A percentile compares a stretch with the other conserved stretches of the same genome.
Conservation (phyloP, 495 filamentous ascomycete genomes). For the Hypoxylon fragiforme region DNA sequence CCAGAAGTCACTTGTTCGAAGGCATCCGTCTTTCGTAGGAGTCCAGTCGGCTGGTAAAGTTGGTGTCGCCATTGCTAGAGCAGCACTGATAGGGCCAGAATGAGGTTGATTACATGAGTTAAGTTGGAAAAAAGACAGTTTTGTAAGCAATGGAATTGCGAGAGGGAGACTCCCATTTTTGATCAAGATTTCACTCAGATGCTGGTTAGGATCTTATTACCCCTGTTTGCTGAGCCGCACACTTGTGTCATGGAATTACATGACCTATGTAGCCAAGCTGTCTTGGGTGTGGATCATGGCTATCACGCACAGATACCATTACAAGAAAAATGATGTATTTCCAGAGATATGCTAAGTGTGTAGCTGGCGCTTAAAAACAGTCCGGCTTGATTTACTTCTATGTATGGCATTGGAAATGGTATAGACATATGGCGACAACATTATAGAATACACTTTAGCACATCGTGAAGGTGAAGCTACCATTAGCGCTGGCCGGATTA, state of each 20-base stretch:
- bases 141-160: neutral
- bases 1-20: slow-evolving; percentile 32
- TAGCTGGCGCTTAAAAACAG: no score
- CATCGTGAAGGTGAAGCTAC: neutral
- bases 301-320: neutral
- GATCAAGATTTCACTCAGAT: neutral
- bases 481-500: neutral
- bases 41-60: slow-evolving; percentile 24
- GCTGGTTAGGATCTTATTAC: neutral
- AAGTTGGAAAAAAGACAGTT: neutral
- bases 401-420: no score
- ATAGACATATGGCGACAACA: no score
- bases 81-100: neutral
- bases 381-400: no score
- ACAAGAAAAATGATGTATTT: neutral
- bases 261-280: neutral
- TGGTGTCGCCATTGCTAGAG: neutral
- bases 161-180: neutral
- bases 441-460: neutral
- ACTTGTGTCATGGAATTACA: neutral
- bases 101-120: neutral
- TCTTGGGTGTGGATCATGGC: neutral
- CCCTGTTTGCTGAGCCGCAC: neutral
- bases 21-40: slow-evolving; percentile 25
- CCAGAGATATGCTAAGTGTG: neutral